phyloP scores from a whole-genome alignment of 1,284 basidiomycete species.

The Rhodotorula sp. region DNA sequence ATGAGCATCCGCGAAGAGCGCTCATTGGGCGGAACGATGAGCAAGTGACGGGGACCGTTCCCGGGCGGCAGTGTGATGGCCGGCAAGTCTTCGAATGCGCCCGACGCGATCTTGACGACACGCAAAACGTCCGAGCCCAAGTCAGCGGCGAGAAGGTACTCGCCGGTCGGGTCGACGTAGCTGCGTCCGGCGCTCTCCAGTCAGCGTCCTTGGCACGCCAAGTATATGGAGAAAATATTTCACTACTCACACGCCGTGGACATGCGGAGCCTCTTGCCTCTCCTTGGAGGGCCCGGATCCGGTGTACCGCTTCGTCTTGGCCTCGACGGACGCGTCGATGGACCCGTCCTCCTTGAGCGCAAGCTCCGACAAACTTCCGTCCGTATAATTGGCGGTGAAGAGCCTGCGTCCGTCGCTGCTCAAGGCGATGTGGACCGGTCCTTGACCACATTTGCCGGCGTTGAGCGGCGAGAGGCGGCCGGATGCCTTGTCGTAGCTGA shows the following conservation, averaged over 20 bases:
- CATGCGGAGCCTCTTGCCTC: conserved; percentile 34
- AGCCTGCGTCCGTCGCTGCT: conserved; percentile 6
- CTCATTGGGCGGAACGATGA: conserved; percentile 6
- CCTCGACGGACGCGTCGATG: conserved; percentile 5
- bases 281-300: conserved; percentile 28
- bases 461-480: conserved; percentile 2
- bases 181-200: background rate
- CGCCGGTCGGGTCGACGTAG: conserved; percentile 30
- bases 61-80: conserved; percentile 17
- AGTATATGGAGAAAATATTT: too few relatives aligned
- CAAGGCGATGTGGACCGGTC: conserved; percentile 28
- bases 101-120: conserved; percentile 12
- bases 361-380: conserved; percentile 11
- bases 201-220: background rate
- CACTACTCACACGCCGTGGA: conserved; percentile 27
- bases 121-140: conserved; percentile 33
- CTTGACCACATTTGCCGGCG: background rate
- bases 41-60: conserved; percentile 32
- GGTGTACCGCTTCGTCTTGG: conserved; percentile 10
- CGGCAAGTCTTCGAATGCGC: background rate
- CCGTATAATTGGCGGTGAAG: conserved; percentile 30
- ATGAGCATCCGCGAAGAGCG: conserved; percentile 13
- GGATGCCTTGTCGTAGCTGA: background rate
- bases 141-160: conserved; percentile 30
- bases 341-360: conserved; percentile 20